These are phyloP conservation scores for Aspergillus pseudotamarii DNA, from an alignment of 2,329 filamentous ascomycete genomes.

Conservation along the genomic window DNA sequence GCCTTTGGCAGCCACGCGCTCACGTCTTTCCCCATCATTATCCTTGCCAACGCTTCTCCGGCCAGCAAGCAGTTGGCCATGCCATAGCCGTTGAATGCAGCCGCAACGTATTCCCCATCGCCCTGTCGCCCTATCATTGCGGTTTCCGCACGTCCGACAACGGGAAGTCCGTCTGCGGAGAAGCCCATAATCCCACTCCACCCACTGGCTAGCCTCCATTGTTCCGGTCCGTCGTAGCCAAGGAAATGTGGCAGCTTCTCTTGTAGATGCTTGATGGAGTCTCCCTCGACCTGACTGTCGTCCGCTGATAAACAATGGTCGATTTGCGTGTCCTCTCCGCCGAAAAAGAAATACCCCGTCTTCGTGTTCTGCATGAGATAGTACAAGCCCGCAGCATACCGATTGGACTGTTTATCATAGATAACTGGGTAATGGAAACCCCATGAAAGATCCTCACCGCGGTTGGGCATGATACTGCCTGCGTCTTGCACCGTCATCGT, in stretches of 20 bases:
- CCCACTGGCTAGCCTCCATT: slow-evolving; percentile 27
- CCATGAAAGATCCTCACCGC: slow-evolving; percentile 30
- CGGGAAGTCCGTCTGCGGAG: slow-evolving; percentile 52
- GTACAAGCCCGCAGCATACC: slow-evolving; percentile 25
- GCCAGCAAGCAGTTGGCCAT: slow-evolving; percentile 59
- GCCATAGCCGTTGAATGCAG: slow-evolving; percentile 67
- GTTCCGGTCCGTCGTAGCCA: slow-evolving; percentile 7
- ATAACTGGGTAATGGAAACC: slow-evolving; percentile 31
- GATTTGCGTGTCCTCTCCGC: slow-evolving; percentile 27
- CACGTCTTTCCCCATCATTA: slow-evolving; percentile 28
- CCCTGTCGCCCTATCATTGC: slow-evolving; percentile 37
- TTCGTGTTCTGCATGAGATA: slow-evolving; percentile 31
- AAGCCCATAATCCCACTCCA: slow-evolving; percentile 54
- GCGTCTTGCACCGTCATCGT: slow-evolving; percentile 49
- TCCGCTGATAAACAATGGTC: slow-evolving; percentile 25
- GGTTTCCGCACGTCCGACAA: slow-evolving; percentile 54
- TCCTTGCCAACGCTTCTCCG: slow-evolving; percentile 31
- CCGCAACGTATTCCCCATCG: slow-evolving; percentile 55
- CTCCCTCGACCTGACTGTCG: slow-evolving; percentile 22
- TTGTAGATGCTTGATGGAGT: slow-evolving; percentile 24
- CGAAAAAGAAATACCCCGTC: slow-evolving; percentile 32
- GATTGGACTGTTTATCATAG: slow-evolving; percentile 21
- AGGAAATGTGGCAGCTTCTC: slow-evolving; percentile 25
- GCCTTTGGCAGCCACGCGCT: slow-evolving; percentile 5
- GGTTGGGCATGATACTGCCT: slow-evolving; percentile 19